These are phyloP conservation scores for Backusella tuberculispora DNA, from an alignment of 192 early-diverging fungal genomes.

Conservation along the genomic window DNA sequence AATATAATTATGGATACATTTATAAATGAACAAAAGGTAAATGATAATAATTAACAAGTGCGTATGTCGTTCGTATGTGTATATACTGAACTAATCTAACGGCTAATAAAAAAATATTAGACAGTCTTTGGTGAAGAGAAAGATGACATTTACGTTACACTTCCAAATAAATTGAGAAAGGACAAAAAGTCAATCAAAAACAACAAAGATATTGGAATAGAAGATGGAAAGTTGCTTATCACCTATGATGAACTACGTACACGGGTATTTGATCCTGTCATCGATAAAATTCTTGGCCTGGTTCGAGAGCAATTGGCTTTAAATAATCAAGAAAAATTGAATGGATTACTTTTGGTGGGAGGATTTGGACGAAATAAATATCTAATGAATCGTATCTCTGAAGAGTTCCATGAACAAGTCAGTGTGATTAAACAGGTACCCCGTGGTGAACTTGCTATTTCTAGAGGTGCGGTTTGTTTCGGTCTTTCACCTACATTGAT, in stretches of 20 bases:
- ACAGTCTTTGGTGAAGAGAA: slow-evolving; percentile 19
- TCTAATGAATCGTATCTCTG: slow-evolving; percentile 43
- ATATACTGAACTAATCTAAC: slow-evolving; percentile 43
- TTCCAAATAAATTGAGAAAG: slow-evolving; percentile 10
- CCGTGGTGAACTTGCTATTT: slow-evolving; percentile 50
- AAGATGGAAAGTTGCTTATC: background rate
- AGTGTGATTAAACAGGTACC: slow-evolving; percentile 43
- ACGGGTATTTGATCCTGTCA: slow-evolving; percentile 52
- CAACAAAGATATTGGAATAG: slow-evolving; percentile 15
- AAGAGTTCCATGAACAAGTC: slow-evolving; percentile 42
- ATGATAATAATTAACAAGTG: slow-evolving; percentile 16
- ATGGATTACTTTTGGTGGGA: slow-evolving; percentile 57
- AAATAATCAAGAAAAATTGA: slow-evolving; percentile 31
- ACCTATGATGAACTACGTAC: slow-evolving; percentile 38
- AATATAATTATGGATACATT: slow-evolving; percentile 49
- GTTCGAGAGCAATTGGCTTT: slow-evolving; percentile 48
- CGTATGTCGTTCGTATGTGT: slow-evolving; percentile 43
- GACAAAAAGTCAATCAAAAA: background rate
- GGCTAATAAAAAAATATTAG: background rate
- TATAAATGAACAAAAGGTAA: slow-evolving; percentile 45
- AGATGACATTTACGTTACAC: background rate
- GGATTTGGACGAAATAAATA: slow-evolving; percentile 56
- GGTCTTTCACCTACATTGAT: slow-evolving; percentile 41
- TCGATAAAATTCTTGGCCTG: slow-evolving; percentile 43
- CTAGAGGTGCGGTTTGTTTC: slow-evolving; percentile 53